Conservation (phyloP, 148 eudicot species). For the Heliosperma pusillum region DNA sequence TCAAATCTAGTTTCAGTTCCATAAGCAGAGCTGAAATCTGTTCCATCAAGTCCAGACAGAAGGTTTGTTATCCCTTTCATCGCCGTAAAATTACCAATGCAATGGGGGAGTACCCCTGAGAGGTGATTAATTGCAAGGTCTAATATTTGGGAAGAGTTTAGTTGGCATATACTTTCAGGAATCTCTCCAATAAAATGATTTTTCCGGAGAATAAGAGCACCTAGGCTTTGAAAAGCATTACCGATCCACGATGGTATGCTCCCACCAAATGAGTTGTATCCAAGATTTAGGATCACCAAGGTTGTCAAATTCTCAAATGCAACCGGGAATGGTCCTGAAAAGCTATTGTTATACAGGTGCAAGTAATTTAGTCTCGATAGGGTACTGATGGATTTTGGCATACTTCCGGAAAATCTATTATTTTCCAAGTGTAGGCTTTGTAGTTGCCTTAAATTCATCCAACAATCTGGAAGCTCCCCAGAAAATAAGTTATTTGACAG, state of each 20-base stretch:
- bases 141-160: conserved; percentile 12
- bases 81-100: conserved; percentile 17
- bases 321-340: neutral
- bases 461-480: conserved; percentile 17
- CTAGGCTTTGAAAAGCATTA: neutral
- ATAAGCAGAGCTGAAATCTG: no score
- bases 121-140: conserved; percentile 7
- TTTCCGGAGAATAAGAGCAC: neutral
- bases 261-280: conserved; percentile 10
- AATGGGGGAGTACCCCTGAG: conserved; percentile 7
- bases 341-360: conserved; percentile 16
- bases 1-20: neutral
- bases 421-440: neutral
- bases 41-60: neutral
- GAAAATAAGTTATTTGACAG: conserved; percentile 20
- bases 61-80: neutral
- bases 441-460: no score
- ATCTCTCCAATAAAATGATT: conserved; percentile 7
- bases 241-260: neutral
- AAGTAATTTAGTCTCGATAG: conserved; percentile 8
- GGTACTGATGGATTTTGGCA: neutral
- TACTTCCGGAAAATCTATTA: neutral
- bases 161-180: conserved; percentile 14
- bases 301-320: neutral
- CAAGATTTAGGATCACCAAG: conserved; percentile 2